Base-by-base conservation (phyloP, 345 rosid species). In the Brassica carinata region DNA sequence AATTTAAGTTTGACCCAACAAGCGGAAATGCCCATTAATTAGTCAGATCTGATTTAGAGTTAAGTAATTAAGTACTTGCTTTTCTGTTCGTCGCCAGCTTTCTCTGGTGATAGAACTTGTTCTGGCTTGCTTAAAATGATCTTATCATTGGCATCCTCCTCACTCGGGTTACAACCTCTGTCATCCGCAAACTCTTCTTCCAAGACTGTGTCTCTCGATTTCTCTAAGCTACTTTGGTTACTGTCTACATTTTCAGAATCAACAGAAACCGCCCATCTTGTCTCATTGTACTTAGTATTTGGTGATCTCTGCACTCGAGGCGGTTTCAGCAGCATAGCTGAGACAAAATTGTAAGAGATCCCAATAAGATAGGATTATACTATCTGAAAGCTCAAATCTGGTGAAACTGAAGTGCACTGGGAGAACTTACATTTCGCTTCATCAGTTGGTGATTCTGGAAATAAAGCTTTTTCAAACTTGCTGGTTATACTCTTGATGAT, bases 291-390 rank as follows among this genome's bases (percentile, higher is more conserved):
- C 83, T 86, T 93, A 81, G 74, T 67, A 77, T 40, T 75, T 23
- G 93, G 90, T 66, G 83, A 85, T 81, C 75, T 86, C 66, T 84
- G 93, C 31, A 69, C 71, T 80, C 84, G 89, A 79, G 93, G 91
- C 18, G 95, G 99, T 85, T 88, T 89, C 62, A 89, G 89, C 84
- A 86, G 70, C 96, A 90, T 87, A 45, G 92, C 98, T 48, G 91
- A 33, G 34, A 75, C 14, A 65, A 31, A 59, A 66, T 61, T 67
- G 51, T 11, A 65, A 18, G 30, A 57, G 23, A 36, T 29, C 9
- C 26, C 8, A 48, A 75, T 17, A 30, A 73, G 51, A 55, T 8
- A 76, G 33, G 55, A 63, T 51, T 61, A 73, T 61, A 67, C 29
- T 4, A 43, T 18, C 79, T 55, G 67, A 58, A 81, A 33, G 74